Evolutionary conservation across 768 basidiomycete species (phyloP).

Genomic region (Agaricus sinodeliciosus): DNA sequence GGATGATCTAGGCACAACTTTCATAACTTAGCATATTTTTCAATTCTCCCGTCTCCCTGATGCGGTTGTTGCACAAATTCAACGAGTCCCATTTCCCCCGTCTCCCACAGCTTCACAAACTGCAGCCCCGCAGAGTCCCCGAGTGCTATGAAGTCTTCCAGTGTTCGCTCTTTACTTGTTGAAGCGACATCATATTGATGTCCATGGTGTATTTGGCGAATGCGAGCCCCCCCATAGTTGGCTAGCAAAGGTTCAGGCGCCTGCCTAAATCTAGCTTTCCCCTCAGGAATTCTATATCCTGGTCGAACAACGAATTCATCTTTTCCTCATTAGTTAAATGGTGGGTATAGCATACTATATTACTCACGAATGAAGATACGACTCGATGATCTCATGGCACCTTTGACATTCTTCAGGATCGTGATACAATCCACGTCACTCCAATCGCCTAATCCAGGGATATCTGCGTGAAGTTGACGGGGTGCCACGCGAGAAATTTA

Average conservation of each 20-base stretch:
- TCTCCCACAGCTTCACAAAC: conserved; percentile 26
- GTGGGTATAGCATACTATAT: too few relatives aligned
- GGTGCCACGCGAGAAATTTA: neutral
- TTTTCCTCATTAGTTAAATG: conserved; percentile 3
- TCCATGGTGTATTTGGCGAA: conserved; percentile 36
- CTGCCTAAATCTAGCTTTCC: conserved; percentile 2
- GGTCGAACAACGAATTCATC: conserved; percentile 31
- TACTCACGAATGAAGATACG: too few relatives aligned
- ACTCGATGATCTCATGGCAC: neutral
- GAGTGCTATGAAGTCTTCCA: conserved; percentile 31
- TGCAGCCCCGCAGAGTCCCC: conserved; percentile 23
- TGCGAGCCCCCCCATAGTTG: conserved; percentile 37
- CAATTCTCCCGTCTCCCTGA: too few relatives aligned
- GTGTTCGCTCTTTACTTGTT: conserved; percentile 36
- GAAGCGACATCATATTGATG: conserved; percentile 36
- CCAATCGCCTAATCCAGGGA: too few relatives aligned
- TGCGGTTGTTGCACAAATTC: conserved; percentile 15
- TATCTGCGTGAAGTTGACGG: too few relatives aligned
- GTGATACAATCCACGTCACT: too few relatives aligned
- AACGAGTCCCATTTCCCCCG: conserved; percentile 22
- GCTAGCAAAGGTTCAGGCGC: conserved; percentile 41
- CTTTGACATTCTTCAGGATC: too few relatives aligned
- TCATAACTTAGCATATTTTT: too few relatives aligned
- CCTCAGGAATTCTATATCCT: conserved; percentile 12
- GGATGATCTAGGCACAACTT: too few relatives aligned